A percentile compares a stretch with the other conserved stretches of the same genome.
phyloP scores from a whole-genome alignment of 2,329 filamentous ascomycete genomes.

The Coniochaeta ligniaria region DNA sequence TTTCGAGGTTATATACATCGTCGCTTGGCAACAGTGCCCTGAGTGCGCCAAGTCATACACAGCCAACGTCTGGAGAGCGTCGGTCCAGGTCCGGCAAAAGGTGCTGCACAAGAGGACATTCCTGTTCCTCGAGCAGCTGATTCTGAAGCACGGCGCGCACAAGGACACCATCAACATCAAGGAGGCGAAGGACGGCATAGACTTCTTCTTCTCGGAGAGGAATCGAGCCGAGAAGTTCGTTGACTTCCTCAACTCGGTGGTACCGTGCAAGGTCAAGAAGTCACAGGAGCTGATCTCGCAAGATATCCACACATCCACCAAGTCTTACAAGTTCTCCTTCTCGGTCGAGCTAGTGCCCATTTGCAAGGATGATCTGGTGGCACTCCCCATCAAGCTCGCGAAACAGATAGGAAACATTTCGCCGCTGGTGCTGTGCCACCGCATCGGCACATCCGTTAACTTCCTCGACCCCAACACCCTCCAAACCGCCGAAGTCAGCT shows the following conservation, averaged over 20 bases:
- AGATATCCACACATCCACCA: constrained; percentile 84
- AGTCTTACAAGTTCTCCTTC: constrained; percentile 91
- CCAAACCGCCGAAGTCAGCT: constrained; percentile 79
- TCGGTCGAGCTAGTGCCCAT: constrained; percentile 87
- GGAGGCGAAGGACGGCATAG: constrained; percentile 89
- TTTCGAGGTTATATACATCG: constrained; percentile 89
- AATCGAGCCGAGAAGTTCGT: constrained; percentile 80
- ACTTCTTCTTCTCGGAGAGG: constrained; percentile 86
- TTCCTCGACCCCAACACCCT: constrained; percentile 86
- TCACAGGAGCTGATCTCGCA: constrained; percentile 75
- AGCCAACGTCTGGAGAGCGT: constrained; percentile 89
- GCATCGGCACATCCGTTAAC: constrained; percentile 84
- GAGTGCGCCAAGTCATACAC: constrained; percentile 96
- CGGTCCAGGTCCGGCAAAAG: constrained; percentile 93
- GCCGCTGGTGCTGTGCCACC: constrained; percentile 78
- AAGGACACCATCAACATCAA: constrained; percentile 96
- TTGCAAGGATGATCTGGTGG: constrained; percentile 96
- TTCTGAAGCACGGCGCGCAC: constrained; percentile 89
- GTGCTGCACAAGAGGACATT: constrained; percentile 85
- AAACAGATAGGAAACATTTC: constrained; percentile 83
- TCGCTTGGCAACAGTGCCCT: constrained; percentile 87
- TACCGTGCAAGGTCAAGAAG: constrained; percentile 50
- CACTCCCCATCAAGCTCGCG: constrained; percentile 80
- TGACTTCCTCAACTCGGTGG: constrained; percentile 71
- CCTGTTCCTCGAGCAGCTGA: constrained; percentile 77